These are phyloP conservation scores for Lipomyces yamadae DNA, from an alignment of 805 yeast species.

Conservation along the genomic window DNA sequence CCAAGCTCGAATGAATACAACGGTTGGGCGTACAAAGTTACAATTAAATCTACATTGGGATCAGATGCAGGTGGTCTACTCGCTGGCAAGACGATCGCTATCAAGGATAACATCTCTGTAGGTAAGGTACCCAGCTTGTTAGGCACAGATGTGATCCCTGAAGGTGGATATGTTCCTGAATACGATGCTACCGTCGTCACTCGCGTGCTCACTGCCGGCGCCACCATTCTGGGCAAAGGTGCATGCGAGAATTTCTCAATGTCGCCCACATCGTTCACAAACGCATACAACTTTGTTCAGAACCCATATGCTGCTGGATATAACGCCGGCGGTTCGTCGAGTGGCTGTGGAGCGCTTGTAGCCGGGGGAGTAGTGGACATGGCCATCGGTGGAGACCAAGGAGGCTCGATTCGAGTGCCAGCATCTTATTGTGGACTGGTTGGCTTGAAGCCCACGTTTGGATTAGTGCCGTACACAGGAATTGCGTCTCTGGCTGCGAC, in stretches of 20 bases:
- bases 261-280: slow-evolving; percentile 46
- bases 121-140: slow-evolving; percentile 48
- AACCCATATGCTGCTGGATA: slow-evolving; percentile 51
- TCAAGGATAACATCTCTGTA: slow-evolving; percentile 48
- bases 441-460: slow-evolving; percentile 54
- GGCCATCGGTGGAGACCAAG: slow-evolving; percentile 57
- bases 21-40: slow-evolving; percentile 47
- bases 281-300: slow-evolving; percentile 51
- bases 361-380: slow-evolving; percentile 54
- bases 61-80: slow-evolving; percentile 40
- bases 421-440: slow-evolving; percentile 52
- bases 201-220: slow-evolving; percentile 48
- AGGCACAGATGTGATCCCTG: slow-evolving; percentile 46
- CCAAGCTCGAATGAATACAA: slow-evolving; percentile 42
- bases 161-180: slow-evolving; percentile 45
- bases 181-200: slow-evolving; percentile 49
- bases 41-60: slow-evolving; percentile 40
- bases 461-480: slow-evolving; percentile 51
- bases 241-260: slow-evolving; percentile 49
- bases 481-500: slow-evolving; percentile 46
- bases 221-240: slow-evolving; percentile 46
- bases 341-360: slow-evolving; percentile 61
- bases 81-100: slow-evolving; percentile 44
- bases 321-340: slow-evolving; percentile 58
- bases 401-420: slow-evolving; percentile 58